Conservation (phyloP, 257 asterid genomes). For the Penstemon barbatus region DNA sequence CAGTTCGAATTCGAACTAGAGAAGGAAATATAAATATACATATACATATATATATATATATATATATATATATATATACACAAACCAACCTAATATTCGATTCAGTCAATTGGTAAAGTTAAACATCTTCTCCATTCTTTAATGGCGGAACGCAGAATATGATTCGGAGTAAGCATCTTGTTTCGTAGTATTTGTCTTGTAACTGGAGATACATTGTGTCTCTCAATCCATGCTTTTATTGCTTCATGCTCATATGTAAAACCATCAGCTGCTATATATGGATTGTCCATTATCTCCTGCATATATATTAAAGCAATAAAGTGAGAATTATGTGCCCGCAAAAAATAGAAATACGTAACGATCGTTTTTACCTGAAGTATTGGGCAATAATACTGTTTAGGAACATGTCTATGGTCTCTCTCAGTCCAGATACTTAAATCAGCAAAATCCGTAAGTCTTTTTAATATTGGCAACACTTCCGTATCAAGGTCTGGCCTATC, state of each 20-base stretch:
- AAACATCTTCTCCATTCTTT: slow-evolving; percentile 54
- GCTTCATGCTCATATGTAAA: slow-evolving; percentile 79
- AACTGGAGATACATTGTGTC: slow-evolving; percentile 64
- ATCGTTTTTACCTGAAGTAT: slow-evolving; percentile 63
- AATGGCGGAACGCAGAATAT: slow-evolving; percentile 62
- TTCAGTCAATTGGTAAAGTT: slow-evolving; percentile 13
- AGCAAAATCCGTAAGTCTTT: slow-evolving; percentile 65
- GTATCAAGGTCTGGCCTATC: slow-evolving; percentile 87
- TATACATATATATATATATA: no score
- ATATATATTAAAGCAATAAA: slow-evolving; percentile 12
- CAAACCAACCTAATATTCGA: background rate
- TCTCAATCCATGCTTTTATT: slow-evolving; percentile 66
- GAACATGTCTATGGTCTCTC: slow-evolving; percentile 41
- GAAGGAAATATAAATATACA: background rate
- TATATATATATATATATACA: background rate
- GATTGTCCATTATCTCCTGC: slow-evolving; percentile 89
- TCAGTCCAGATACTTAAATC: slow-evolving; percentile 34
- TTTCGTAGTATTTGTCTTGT: slow-evolving; percentile 53
- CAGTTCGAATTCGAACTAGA: background rate
- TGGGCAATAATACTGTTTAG: slow-evolving; percentile 79
- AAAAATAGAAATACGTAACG: background rate
- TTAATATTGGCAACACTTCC: slow-evolving; percentile 72
- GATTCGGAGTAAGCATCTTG: slow-evolving; percentile 70
- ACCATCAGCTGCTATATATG: slow-evolving; percentile 88
- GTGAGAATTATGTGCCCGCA: slow-evolving; percentile 15